These are phyloP conservation scores for Pseudocercospora pini-densiflorae DNA, from an alignment of 2,329 filamentous ascomycete genomes.

Conservation along the genomic window DNA sequence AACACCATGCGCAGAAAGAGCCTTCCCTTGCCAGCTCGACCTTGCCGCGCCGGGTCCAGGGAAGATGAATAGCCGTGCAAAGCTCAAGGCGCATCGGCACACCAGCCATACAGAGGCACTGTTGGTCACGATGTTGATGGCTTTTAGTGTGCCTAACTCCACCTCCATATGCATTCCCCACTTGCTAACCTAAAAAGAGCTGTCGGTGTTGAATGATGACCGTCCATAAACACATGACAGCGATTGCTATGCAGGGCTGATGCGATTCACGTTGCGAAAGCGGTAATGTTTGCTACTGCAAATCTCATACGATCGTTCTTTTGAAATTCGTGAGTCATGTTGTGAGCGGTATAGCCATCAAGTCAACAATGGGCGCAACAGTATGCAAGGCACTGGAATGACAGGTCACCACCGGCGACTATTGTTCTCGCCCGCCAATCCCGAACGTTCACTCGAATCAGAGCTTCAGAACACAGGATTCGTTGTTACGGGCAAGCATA, in stretches of 20 bases:
- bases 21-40: background rate
- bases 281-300: too few species aligned
- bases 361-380: too few species aligned
- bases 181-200: background rate
- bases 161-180: constrained; percentile 5
- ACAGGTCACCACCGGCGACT: too few species aligned
- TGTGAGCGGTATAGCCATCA: background rate
- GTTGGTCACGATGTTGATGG: background rate
- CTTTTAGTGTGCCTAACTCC: background rate
- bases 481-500: background rate
- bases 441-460: background rate
- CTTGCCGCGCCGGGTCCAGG: background rate
- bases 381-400: too few species aligned
- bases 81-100: background rate
- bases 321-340: background rate
- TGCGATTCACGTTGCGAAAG: background rate
- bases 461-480: background rate
- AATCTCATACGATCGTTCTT: too few species aligned
- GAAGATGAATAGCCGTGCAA: background rate
- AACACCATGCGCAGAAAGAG: background rate
- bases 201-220: background rate
- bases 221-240: background rate
- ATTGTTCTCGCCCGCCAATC: too few species aligned
- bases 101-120: background rate
- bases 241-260: background rate